phyloP scores from a whole-genome alignment of 169 alveolate genomes.

The Cryptosporidium tyzzeri region DNA sequence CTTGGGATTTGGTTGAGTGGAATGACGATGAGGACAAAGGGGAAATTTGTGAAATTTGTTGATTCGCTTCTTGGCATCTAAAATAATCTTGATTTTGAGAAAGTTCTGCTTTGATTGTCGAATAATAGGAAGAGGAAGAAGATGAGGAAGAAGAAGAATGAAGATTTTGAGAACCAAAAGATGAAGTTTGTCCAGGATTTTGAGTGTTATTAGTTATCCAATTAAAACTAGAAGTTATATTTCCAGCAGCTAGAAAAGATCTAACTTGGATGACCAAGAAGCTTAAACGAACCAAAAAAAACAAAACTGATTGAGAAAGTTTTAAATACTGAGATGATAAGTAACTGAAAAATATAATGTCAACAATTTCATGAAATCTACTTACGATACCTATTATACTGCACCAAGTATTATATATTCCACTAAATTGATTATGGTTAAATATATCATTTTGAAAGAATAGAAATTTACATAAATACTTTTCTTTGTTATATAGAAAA shows the following conservation, averaged over 20 bases:
- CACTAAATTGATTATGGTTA: background rate
- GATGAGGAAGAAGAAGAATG: background rate
- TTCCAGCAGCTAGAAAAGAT: conserved; percentile 12
- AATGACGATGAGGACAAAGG: background rate
- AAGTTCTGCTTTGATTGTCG: background rate
- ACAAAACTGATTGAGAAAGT: background rate
- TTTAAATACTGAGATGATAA: background rate
- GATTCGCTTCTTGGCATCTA: background rate
- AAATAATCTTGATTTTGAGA: background rate
- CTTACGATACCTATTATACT: conserved; percentile 13
- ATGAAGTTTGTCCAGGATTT: background rate
- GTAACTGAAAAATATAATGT: conserved; percentile 4
- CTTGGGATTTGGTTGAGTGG: conserved; percentile 14
- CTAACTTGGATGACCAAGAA: conserved; percentile 22
- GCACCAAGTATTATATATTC: background rate
- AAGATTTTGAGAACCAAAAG: background rate
- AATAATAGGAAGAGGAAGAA: background rate
- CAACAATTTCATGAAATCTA: conserved; percentile 19
- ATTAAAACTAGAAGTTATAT: background rate
- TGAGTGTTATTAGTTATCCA: background rate
- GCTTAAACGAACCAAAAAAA: conserved; percentile 22
- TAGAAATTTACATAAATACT: conserved; percentile 2
- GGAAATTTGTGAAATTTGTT: background rate
- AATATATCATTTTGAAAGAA: background rate
- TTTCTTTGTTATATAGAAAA: background rate